Evolutionary conservation across 228 moss, liverwort and hornwort genomes (phyloP).

Genomic region (Sphagnum magellanicum): DNA sequence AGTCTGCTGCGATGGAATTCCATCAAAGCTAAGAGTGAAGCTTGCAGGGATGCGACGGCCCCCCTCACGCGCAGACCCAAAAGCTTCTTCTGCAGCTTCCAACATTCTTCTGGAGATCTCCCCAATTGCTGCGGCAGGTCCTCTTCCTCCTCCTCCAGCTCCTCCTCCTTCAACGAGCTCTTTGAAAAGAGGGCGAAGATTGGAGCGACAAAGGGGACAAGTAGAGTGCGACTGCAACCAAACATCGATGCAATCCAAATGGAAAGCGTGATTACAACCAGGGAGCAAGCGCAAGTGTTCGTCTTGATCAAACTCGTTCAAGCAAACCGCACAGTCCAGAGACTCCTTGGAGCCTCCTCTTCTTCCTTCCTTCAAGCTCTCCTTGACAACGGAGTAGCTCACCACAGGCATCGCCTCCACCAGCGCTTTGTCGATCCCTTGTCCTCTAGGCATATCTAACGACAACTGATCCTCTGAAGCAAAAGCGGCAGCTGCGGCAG

Average conservation of each 20-base stretch:
- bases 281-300: constrained; percentile 32
- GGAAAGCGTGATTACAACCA: constrained; percentile 39
- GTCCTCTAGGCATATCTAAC: constrained; percentile 5
- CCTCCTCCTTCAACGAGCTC: constrained; percentile 3
- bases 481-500: too few relatives aligned
- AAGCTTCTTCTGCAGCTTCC: constrained; percentile 32
- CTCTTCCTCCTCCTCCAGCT: neutral
- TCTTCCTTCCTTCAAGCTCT: constrained; percentile 20
- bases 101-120: constrained; percentile 29
- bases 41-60: too few relatives aligned
- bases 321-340: constrained; percentile 35
- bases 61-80: constrained; percentile 12
- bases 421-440: constrained; percentile 52
- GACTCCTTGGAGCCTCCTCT: constrained; percentile 6
- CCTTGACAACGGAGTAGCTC: constrained; percentile 49
- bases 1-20: too few relatives aligned
- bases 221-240: constrained; percentile 37
- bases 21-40: too few relatives aligned
- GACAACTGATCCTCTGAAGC: neutral
- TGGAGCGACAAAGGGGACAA: constrained; percentile 32
- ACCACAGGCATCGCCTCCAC: constrained; percentile 54
- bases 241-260: constrained; percentile 38
- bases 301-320: constrained; percentile 26
- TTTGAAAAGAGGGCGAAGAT: constrained; percentile 16
- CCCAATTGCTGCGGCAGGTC: constrained; percentile 25